Evolutionary conservation across 371 early-diverging fungal genomes (phyloP), one percentile per base, ranked within the genome.

Genomic region (Sanchytrium tribonematis): DNA sequence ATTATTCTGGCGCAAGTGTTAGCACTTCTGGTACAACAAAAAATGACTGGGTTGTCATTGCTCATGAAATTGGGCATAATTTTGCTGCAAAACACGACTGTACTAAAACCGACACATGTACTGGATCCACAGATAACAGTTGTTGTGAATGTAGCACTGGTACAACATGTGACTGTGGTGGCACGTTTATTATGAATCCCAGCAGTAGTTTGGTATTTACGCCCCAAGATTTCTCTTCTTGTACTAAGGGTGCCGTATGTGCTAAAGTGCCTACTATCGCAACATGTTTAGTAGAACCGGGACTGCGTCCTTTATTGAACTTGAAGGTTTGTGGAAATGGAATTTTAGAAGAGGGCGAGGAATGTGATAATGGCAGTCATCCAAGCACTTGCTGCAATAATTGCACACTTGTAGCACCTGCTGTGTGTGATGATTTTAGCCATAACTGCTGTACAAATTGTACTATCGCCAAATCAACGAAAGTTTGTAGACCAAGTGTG

Each of bases 1-100:
- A 73, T 74, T 84, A 85, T 0, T 84, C 90, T 0, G 93, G 94
- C 17, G 84, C 90, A 2, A 93, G 86, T 29, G 87, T 95, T 0
- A 89, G 90, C n/a, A 85, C 92, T 0, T 48, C 48, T 5, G 48
- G 48, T 48, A 80, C 84, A 29, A 85, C 85, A 30, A 79, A 84
- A 17, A 85, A 84, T 67, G 90, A 91, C 74, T 96, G 93, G 93
- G 88, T 90, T 76, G 90, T 94, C 0, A 86, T 94, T 1, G 96
- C 93, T 16, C 96, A 96, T 73, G 90, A 89, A 68, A 71, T 71
- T n/a, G 94, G 92, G 1, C 94, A 95, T 75, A 88, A 85, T 68
- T 88, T 90, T 79, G 89, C 87, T 72, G 84, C 81, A 0, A 70
- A 69, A 65, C 79, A 81, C 22, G 71, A 71, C 71, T 71, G 71